A percentile compares a stretch with the other conserved stretches of the same genome.
Evolutionary conservation across 306 rosid genomes (phyloP).

Genomic region (Cucurbita moschata): DNA sequence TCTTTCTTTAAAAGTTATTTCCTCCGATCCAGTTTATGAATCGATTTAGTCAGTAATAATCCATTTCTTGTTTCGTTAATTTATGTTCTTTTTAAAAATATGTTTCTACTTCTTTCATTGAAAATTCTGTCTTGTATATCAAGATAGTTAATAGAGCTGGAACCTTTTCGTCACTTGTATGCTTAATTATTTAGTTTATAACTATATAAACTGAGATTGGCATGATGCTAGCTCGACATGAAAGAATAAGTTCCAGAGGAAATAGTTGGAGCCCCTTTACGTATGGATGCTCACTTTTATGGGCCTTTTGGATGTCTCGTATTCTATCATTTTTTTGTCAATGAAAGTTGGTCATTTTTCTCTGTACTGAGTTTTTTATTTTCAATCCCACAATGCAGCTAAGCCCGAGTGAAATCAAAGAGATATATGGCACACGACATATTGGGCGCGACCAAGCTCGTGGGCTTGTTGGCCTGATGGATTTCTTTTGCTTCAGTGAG

Average conservation of each 20-base stretch:
- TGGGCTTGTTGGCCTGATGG: slow-evolving; percentile 86
- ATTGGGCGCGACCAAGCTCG: slow-evolving; percentile 91
- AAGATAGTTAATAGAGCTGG: not conserved
- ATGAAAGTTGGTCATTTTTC: not conserved
- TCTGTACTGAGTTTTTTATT: not conserved
- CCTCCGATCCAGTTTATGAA: not conserved
- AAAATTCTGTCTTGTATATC: not conserved
- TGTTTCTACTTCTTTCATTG: not conserved
- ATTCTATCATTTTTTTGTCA: not conserved
- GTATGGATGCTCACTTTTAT: not conserved
- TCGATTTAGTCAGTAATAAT: not conserved
- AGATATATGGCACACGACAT: slow-evolving; percentile 66
- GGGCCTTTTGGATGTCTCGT: not conserved
- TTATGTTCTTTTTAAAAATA: not conserved
- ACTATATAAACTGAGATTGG: not conserved
- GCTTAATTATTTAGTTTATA: not conserved
- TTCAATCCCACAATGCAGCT: slow-evolving; percentile 34
- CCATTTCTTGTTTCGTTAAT: not conserved
- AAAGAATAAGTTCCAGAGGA: not conserved
- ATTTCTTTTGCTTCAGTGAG: slow-evolving; percentile 97
- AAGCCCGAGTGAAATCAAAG: slow-evolving; percentile 38
- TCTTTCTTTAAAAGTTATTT: not conserved
- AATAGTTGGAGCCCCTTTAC: not conserved
- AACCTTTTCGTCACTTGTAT: not conserved
- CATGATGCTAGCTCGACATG: not conserved